Evolutionary conservation across 768 basidiomycete genomes (phyloP).

Genomic region (Zangia roseola): DNA sequence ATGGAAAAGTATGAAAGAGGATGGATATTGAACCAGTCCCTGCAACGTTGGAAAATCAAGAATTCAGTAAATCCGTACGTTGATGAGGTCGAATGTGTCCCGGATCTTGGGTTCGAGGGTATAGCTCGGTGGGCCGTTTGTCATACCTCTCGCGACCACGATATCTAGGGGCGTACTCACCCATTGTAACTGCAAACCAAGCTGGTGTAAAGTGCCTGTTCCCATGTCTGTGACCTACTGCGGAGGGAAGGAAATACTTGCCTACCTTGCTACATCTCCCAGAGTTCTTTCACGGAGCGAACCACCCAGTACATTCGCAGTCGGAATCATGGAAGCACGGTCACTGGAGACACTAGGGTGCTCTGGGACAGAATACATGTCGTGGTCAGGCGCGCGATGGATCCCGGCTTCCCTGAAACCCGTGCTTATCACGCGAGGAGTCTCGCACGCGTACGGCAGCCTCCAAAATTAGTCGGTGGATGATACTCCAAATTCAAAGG

Average conservation of each 20-base stretch:
- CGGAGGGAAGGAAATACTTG: not conserved
- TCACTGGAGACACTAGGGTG: not conserved
- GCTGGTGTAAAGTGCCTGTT: slow-evolving; percentile 51
- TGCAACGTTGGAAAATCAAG: slow-evolving; percentile 8
- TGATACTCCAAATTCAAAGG: no score
- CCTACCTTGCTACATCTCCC: slow-evolving; percentile 36
- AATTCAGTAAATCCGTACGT: not conserved
- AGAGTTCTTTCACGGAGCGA: slow-evolving; percentile 27
- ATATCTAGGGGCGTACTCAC: slow-evolving; percentile 24
- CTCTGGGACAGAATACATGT: not conserved
- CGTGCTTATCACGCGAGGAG: no score
- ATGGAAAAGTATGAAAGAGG: slow-evolving; percentile 58
- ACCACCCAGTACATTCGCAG: not conserved
- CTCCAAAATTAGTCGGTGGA: no score
- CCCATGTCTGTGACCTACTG: not conserved
- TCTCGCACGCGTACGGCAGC: no score
- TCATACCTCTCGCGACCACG: not conserved
- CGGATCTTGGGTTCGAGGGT: not conserved
- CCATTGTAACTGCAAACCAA: slow-evolving; percentile 60
- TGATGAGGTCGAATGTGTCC: not conserved
- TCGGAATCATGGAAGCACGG: not conserved
- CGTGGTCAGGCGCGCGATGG: not conserved
- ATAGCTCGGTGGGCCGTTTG: not conserved
- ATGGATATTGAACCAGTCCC: slow-evolving; percentile 55
- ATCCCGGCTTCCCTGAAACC: no score